A percentile compares a stretch with the other conserved stretches of the same genome.
Conservation (phyloP, 192 early-diverging fungal species). For the Haplosporangium gracile region DNA sequence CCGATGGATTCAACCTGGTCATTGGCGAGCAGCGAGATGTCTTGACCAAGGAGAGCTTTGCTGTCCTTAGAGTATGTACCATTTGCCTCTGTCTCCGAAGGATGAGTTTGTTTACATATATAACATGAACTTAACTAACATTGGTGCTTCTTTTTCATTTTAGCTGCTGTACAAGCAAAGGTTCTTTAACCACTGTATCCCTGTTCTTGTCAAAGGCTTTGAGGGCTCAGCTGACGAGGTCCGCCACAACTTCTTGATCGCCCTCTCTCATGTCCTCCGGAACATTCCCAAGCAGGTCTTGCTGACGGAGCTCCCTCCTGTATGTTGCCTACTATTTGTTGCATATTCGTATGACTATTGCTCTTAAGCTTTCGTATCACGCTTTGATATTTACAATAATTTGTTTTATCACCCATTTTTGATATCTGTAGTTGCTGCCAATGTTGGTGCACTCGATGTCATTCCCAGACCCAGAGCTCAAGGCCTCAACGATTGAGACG, state of each 20-base stretch:
- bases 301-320: constrained; percentile 80
- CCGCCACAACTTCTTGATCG: constrained; percentile 82
- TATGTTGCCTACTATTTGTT: constrained; percentile 51
- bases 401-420: background rate
- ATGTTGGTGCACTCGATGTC: constrained; percentile 82
- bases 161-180: constrained; percentile 88
- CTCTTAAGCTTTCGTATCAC: background rate
- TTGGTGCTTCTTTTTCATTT: constrained; percentile 17
- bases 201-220: constrained; percentile 73
- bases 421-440: constrained; percentile 73
- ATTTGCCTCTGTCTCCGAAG: background rate
- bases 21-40: constrained; percentile 78
- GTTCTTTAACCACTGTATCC: constrained; percentile 85
- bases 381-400: background rate
- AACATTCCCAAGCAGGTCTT: constrained; percentile 89
- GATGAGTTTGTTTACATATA: background rate
- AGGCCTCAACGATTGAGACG: constrained; percentile 81
- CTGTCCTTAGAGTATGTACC: constrained; percentile 66
- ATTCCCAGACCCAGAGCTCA: constrained; percentile 74
- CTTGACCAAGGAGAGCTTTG: constrained; percentile 79
- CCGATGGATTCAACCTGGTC: constrained; percentile 79
- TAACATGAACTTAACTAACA: background rate
- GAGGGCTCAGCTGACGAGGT: constrained; percentile 58
- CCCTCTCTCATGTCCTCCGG: constrained; percentile 84
- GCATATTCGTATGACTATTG: background rate